Percentiles rank a stretch among this genome's conserved stretches.
These are phyloP conservation scores for Thermomucor indicae-seudaticae DNA, from an alignment of 371 early-diverging fungal genomes.

Conservation along the genomic window DNA sequence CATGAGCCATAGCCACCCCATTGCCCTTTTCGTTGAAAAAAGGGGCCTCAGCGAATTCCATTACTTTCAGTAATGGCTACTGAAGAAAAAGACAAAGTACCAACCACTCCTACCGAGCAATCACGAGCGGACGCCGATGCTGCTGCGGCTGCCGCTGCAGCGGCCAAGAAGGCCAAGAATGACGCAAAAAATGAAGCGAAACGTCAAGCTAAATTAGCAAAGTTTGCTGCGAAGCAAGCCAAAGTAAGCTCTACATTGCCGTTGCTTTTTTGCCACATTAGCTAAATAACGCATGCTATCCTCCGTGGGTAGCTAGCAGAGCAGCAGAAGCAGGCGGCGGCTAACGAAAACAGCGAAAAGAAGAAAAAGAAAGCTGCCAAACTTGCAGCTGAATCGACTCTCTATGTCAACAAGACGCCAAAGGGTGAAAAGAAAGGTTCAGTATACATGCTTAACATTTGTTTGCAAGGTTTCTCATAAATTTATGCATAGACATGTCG, in stretches of 20 bases:
- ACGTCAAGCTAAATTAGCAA: constrained; percentile 88
- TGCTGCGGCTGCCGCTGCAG: constrained; percentile 24
- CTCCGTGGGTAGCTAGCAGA: constrained; percentile 38
- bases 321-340: constrained; percentile 37
- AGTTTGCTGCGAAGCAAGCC: constrained; percentile 90
- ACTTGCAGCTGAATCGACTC: constrained; percentile 45
- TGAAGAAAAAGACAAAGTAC: too few species aligned
- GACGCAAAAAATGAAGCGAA: constrained; percentile 90
- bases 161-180: constrained; percentile 63
- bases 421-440: constrained; percentile 91
- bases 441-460: background rate
- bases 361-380: constrained; percentile 57
- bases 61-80: too few species aligned
- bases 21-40: too few species aligned
- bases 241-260: constrained; percentile 17
- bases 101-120: background rate
- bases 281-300: background rate
- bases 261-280: background rate
- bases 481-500: constrained; percentile 61
- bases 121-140: background rate
- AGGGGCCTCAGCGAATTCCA: too few species aligned
- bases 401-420: constrained; percentile 81
- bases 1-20: too few species aligned
- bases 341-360: constrained; percentile 47
- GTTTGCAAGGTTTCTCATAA: background rate